A percentile compares a stretch with the other conserved stretches of the same genome.
Conservation (phyloP, 164 flowering plant genomes). For the Piper longum region DNA sequence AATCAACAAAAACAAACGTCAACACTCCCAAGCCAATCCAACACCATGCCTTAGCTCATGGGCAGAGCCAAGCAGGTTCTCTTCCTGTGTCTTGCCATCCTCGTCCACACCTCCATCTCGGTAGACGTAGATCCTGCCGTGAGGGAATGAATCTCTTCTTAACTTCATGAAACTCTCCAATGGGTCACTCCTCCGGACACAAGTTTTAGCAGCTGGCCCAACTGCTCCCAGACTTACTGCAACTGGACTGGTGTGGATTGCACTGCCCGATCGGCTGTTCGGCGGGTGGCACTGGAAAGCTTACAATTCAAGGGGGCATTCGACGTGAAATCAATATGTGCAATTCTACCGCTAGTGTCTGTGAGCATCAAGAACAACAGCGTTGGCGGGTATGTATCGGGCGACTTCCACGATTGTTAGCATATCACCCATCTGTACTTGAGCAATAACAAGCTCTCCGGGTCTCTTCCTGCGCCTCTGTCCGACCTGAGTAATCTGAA, state of each 20-base stretch:
- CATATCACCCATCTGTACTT: constrained; percentile 28
- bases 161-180: constrained; percentile 16
- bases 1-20: not conserved
- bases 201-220: constrained; percentile 20
- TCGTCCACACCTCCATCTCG: constrained; percentile 13
- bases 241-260: constrained; percentile 29
- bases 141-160: constrained; percentile 12
- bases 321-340: constrained; percentile 23
- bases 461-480: constrained; percentile 26
- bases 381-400: constrained; percentile 21
- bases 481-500: constrained; percentile 28
- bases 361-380: constrained; percentile 29
- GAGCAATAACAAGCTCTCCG: constrained; percentile 22
- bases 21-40: not conserved
- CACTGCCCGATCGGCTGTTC: constrained; percentile 6
- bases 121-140: constrained; percentile 11
- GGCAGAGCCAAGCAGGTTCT: constrained; percentile 13
- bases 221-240: constrained; percentile 31
- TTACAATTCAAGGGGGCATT: constrained; percentile 20
- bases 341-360: constrained; percentile 13
- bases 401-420: constrained; percentile 26
- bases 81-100: constrained; percentile 16
- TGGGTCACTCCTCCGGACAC: constrained; percentile 6
- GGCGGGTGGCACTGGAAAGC: constrained; percentile 15
- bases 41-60: constrained; percentile 14